Evolutionary conservation across 441 rosid species (phyloP), one percentile per base, ranked within the genome.

Genomic region (Populus hybrid): DNA sequence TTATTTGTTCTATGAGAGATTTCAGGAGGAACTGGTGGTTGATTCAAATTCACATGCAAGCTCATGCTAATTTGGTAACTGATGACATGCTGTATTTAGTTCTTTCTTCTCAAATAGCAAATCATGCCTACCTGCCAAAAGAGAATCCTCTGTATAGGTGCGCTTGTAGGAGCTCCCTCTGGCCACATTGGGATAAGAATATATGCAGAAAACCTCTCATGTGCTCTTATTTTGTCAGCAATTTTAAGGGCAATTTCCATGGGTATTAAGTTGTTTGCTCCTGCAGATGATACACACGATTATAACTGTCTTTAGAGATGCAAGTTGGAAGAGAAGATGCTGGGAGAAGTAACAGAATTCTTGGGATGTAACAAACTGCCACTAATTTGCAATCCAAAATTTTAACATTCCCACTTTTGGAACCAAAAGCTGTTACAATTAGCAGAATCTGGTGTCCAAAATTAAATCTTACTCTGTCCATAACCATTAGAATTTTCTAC

Each of bases 191-290:
- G 98, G 73, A 96, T 75, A 68, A 96, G 94, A 70, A 96, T 89
- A 83, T 94, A 96, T 20, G 91, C 98, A 81, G 98, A 89, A 86
- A 96, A 93, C 56, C 96, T 87, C 88, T 96, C 94, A 20, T 89
- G 85, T 68, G 94, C 96, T 82, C 91, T 89, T 76, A 96, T 94
- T 89, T 96, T 96, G 42, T 87, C 83, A 38, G 98, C 98, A 45
- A 96, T 92, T 88, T 96, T 96, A 28, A 94, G 92, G 31, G 99
- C 98, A 63, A 96, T 93, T 89, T 96, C 99, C 97, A 94, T 96
- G 6, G 98, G 99, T 78, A 96, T 91, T 76, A 96, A 84, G 83
- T 96, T 96, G 82, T 96, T 86, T 42, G 98, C 99, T 84, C 99
- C 99, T 95, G 85, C 81, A 73, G 72, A 36, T 29, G 75, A 69